These are phyloP conservation scores for Penicillium riverlandense DNA, from an alignment of 495 filamentous ascomycete species.

Conservation along the genomic window DNA sequence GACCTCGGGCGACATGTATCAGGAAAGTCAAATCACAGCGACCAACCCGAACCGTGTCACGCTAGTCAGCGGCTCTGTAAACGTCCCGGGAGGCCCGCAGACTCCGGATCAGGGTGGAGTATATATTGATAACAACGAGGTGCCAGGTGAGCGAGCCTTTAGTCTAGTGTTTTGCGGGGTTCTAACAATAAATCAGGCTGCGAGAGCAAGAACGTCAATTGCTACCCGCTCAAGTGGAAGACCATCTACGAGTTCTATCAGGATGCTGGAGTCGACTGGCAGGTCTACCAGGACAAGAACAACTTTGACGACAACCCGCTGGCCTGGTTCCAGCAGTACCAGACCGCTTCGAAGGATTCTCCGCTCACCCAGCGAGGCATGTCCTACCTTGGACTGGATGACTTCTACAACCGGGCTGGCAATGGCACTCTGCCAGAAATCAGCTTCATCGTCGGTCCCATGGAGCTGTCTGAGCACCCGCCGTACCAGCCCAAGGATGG, in stretches of 20 bases:
- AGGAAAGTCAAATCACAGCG: conserved; percentile 46
- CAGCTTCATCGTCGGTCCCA: conserved; percentile 46
- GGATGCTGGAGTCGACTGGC: conserved; percentile 47
- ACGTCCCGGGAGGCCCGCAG: conserved; percentile 45
- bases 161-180: too few species aligned
- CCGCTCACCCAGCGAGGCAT: conserved; percentile 38
- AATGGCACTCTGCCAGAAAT: conserved; percentile 46
- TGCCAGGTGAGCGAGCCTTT: conserved; percentile 23
- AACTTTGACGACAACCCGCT: conserved; percentile 52
- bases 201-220: conserved; percentile 35
- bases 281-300: conserved; percentile 45
- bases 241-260: conserved; percentile 46
- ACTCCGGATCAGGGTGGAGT: conserved; percentile 34
- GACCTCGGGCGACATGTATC: conserved; percentile 51
- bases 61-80: conserved; percentile 46
- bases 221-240: conserved; percentile 50
- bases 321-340: conserved; percentile 49
- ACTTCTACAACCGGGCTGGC: conserved; percentile 43
- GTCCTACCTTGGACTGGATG: conserved; percentile 35
- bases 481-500: conserved; percentile 47
- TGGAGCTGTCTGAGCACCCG: conserved; percentile 47
- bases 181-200: conserved; percentile 24
- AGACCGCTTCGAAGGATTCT: conserved; percentile 29
- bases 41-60: conserved; percentile 51
- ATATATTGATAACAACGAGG: conserved; percentile 52